A percentile compares a stretch with the other conserved stretches of the same genome.
Conservation (phyloP, 768 basidiomycete species). For the Leucocoprinus leucothites region DNA sequence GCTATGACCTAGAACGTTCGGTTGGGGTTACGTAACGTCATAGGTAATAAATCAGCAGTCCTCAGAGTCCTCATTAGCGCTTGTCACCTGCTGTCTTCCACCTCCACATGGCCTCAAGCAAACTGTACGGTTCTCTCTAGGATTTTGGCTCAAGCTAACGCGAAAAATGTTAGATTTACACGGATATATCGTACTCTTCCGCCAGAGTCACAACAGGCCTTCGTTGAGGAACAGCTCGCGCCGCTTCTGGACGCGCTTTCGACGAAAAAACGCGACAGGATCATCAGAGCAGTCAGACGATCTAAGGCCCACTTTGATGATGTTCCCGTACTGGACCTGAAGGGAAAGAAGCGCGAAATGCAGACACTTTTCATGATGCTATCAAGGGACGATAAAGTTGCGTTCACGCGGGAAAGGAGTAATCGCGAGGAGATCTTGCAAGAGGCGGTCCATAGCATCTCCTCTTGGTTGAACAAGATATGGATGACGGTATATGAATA, state of each 20-base stretch:
- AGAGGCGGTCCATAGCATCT: constrained; percentile 54
- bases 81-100: not conserved
- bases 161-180: constrained; percentile 35
- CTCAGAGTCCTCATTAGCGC: constrained; percentile 5
- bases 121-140: not conserved
- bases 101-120: constrained; percentile 8
- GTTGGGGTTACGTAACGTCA: not conserved
- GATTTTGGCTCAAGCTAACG: not conserved
- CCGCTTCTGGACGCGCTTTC: constrained; percentile 45
- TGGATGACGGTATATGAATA: constrained; percentile 64
- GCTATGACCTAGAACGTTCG: too few species aligned
- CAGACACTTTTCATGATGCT: constrained; percentile 50
- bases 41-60: not conserved
- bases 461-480: constrained; percentile 59
- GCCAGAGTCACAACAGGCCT: constrained; percentile 42
- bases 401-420: constrained; percentile 51
- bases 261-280: constrained; percentile 34
- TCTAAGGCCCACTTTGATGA: constrained; percentile 32
- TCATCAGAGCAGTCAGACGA: constrained; percentile 32
- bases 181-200: constrained; percentile 50
- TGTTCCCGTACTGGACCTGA: constrained; percentile 50
- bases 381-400: constrained; percentile 47
- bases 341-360: constrained; percentile 54
- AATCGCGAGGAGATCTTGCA: constrained; percentile 50
- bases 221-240: constrained; percentile 49